Conservation (phyloP, 2,329 filamentous ascomycete species). For the Pseudogymnoascus sp. region DNA sequence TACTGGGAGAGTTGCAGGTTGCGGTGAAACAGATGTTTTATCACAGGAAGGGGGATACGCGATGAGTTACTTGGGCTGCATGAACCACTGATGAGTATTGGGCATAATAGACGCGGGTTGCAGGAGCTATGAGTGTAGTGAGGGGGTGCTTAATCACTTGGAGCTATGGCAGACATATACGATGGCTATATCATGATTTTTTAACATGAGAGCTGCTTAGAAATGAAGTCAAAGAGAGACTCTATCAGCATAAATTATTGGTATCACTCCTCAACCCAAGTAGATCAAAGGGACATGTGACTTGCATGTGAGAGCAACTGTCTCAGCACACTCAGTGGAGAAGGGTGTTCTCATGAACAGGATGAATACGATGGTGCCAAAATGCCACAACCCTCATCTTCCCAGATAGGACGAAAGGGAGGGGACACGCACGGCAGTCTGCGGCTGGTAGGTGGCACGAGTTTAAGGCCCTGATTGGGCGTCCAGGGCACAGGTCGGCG, state of each 20-base stretch:
- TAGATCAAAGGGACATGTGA: not conserved
- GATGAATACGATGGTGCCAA: not conserved
- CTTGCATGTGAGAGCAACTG: not conserved
- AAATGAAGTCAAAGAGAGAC: not conserved
- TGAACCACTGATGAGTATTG: not conserved
- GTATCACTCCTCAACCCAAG: not conserved
- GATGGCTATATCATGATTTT: not conserved
- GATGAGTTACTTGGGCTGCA: not conserved
- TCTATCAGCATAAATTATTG: not conserved
- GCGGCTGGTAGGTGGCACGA: slow-evolving; percentile 7
- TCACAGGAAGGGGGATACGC: not conserved
- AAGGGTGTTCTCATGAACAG: not conserved
- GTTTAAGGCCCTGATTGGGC: slow-evolving; percentile 8
- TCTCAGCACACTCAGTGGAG: not conserved
- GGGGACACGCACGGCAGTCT: slow-evolving; percentile 1
- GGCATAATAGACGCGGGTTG: not conserved
- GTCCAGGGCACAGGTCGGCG: not conserved
- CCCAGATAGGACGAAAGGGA: not conserved
- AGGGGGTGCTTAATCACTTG: not conserved
- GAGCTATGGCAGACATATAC: not conserved
- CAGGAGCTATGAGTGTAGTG: not conserved
- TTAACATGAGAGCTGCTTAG: not conserved
- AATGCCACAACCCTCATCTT: not conserved
- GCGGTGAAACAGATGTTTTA: slow-evolving; percentile 4
- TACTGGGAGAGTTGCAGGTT: not conserved